phyloP scores from a whole-genome alignment of 805 yeast species.

The Teunomyces tritomae region DNA sequence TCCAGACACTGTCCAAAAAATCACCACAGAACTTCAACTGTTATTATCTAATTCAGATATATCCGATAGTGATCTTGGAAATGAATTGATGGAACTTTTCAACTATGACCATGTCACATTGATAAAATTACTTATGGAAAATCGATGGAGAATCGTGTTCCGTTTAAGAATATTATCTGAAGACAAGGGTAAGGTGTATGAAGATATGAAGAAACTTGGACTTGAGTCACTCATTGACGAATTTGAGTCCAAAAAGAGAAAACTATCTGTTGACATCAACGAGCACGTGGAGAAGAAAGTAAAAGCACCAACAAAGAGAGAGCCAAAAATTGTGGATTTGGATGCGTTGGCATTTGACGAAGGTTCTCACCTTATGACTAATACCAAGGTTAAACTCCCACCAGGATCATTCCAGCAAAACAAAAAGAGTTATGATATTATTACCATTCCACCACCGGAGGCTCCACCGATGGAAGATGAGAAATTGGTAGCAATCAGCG shows the following conservation, averaged over 20 bases:
- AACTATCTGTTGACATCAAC: conserved; percentile 10
- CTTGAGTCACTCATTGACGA: conserved; percentile 42
- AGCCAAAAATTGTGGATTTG: conserved; percentile 60
- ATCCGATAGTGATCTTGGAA: conserved; percentile 48
- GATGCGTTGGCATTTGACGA: conserved; percentile 65
- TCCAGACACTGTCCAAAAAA: conserved; percentile 34
- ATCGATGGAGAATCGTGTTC: conserved; percentile 54
- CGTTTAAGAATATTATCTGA: conserved; percentile 41
- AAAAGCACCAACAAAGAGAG: conserved; percentile 17
- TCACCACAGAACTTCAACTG: conserved; percentile 38
- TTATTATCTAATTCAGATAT: conserved; percentile 37
- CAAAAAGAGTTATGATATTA: conserved; percentile 77
- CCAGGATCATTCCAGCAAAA: conserved; percentile 77
- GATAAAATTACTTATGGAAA: conserved; percentile 47
- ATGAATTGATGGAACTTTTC: conserved; percentile 51
- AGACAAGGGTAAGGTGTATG: conserved; percentile 28
- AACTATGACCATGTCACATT: conserved; percentile 50
- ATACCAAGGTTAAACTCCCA: conserved; percentile 70
- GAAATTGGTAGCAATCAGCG: conserved; percentile 52
- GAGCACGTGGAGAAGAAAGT: conserved; percentile 10
- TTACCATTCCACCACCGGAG: conserved; percentile 85
- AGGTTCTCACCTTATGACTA: conserved; percentile 67
- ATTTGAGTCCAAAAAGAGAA: conserved; percentile 24
- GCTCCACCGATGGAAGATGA: conserved; percentile 39
- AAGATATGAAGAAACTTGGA: conserved; percentile 46